phyloP scores from a whole-genome alignment of 306 rosid species.

The Astragalus glycyphyllos region DNA sequence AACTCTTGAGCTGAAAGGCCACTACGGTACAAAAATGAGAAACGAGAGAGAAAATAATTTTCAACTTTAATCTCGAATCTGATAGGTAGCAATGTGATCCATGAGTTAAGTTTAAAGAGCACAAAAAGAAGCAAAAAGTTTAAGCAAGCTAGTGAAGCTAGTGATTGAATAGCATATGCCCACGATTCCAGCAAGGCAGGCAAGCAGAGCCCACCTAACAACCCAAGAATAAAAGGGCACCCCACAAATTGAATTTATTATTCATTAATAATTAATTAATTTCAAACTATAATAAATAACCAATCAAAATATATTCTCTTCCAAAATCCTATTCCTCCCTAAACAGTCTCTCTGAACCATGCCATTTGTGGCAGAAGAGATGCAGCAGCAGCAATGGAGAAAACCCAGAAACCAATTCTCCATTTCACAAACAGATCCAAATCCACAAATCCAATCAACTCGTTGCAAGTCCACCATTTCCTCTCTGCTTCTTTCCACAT shows the following conservation, averaged over 20 bases:
- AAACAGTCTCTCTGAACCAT: constrained; percentile 36
- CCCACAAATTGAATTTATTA: constrained; percentile 26
- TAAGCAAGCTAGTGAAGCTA: constrained; percentile 37
- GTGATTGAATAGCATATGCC: constrained; percentile 54
- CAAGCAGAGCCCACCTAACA: constrained; percentile 64
- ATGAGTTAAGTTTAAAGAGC: constrained; percentile 49
- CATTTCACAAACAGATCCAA: constrained; percentile 72
- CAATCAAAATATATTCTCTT: constrained; percentile 29
- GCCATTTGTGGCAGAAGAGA: constrained; percentile 60
- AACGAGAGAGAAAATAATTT: constrained; percentile 13
- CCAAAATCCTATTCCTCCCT: constrained; percentile 21
- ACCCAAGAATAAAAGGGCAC: constrained; percentile 43
- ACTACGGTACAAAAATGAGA: not conserved
- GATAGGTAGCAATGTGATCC: not conserved
- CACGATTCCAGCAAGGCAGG: constrained; percentile 65
- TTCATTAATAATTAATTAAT: not conserved
- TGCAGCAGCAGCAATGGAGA: constrained; percentile 55
- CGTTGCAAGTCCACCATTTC: constrained; percentile 85
- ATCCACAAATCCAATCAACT: constrained; percentile 71
- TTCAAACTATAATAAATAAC: constrained; percentile 33
- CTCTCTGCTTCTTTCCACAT: constrained; percentile 75
- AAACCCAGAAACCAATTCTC: constrained; percentile 72
- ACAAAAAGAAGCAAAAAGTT: constrained; percentile 52
- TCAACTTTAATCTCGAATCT: constrained; percentile 36
- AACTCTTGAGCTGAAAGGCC: too few species aligned